Evolutionary conservation across 2,329 filamentous ascomycete genomes (phyloP), one percentile per base, ranked within the genome.

Genomic region (Botryosphaeria dothidea): DNA sequence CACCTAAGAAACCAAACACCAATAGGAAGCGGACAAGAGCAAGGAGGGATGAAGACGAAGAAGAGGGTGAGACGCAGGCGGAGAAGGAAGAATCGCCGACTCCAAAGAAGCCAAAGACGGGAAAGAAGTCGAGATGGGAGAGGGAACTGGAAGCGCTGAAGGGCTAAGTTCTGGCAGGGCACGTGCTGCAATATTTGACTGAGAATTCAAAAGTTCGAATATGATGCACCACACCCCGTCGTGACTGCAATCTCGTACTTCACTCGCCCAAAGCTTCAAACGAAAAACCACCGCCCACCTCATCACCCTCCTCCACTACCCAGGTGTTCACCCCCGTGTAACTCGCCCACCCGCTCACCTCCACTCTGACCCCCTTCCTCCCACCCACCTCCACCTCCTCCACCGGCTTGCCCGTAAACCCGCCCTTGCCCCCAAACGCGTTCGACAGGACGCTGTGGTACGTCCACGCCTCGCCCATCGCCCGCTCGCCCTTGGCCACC

Each of bases 371-470:
- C 15, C 63, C 56, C 62, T 65, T 66, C 13, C 29, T 63, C 13
- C 34, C 66, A 8, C 56, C 52, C 1, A 69, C 52, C n/a, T 57
- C 66, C 21, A 67, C 54, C 31, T 68, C 66, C 34, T 67, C 62
- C 19, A 67, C 62, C n/a, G 34, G 48, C 6, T 48, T 64, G 13
- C 65, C 67, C 34, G 68, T 51, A 52, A 71, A 71, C 3, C 60
- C 67, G 4, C 69, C 69, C 11, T 52, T 19, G 9, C 65, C 66
- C 21, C 60, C 63, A 13, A 43, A 54, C 43, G 66, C 65, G 21
- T 65, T 62, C 11, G 70, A 71, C 13, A 71, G 45, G 17, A 71
- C 45, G 15, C 66, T 68, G 51, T 72, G 70, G 51, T 70, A 71
- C 6, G 65, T 68, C 69, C 69, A 71, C n/a, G 62, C 57, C 23